Evolutionary conservation across 441 rosid genomes (phyloP).

Genomic region (Codiaeum variegatum): DNA sequence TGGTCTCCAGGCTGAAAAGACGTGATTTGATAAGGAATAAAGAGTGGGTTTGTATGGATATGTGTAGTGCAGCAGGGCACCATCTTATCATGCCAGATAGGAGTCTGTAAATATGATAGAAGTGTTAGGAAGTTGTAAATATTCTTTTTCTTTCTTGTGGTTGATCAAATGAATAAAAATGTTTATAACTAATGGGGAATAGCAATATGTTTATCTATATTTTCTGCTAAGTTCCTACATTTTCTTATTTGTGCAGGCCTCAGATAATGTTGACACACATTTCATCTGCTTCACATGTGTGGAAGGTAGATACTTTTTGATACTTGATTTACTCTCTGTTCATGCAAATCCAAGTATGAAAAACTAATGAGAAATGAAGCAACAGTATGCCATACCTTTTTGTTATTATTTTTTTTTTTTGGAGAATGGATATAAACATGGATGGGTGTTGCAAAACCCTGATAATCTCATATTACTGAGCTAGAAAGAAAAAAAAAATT

Average conservation of each 20-base stretch:
- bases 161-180: not conserved
- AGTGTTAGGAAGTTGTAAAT: not conserved
- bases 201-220: not conserved
- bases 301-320: slow-evolving; percentile 47
- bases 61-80: not conserved
- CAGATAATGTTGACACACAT: slow-evolving; percentile 62
- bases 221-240: not conserved
- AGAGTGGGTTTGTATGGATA: not conserved
- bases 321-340: slow-evolving; percentile 3
- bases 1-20: not conserved
- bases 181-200: not conserved
- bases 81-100: not conserved
- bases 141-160: not conserved
- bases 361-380: not conserved
- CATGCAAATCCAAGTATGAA: not conserved
- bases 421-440: too few relatives aligned
- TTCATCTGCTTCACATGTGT: slow-evolving; percentile 82
- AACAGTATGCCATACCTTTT: not conserved
- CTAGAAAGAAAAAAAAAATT: too few relatives aligned
- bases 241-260: slow-evolving; percentile 47
- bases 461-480: too few relatives aligned
- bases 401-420: too few relatives aligned
- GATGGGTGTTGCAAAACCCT: too few relatives aligned
- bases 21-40: not conserved
- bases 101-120: not conserved